A percentile compares a stretch with the other conserved stretches of the same genome.
Evolutionary conservation across 2,329 filamentous ascomycete genomes (phyloP).

Genomic region (Blastomyces gilchristii): DNA sequence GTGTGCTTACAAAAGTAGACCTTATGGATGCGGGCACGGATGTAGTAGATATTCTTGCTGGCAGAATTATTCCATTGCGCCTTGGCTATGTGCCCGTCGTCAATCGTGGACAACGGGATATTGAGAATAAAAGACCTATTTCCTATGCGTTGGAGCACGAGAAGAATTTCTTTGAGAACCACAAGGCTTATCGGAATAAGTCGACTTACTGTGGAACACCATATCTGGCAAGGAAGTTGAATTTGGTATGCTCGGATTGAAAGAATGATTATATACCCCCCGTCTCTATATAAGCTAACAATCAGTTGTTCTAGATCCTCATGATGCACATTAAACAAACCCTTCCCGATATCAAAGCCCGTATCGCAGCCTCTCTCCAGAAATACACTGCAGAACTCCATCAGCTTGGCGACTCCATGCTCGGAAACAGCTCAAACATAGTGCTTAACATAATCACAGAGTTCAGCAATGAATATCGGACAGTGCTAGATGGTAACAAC

Average conservation of each 20-base stretch:
- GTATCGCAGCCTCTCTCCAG: constrained; percentile 84
- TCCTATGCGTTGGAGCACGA: constrained; percentile 83
- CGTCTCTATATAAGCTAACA: constrained; percentile 6
- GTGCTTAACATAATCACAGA: constrained; percentile 98
- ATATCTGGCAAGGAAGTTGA: constrained; percentile 91
- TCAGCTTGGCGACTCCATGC: constrained; percentile 80
- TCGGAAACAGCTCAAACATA: constrained; percentile 93
- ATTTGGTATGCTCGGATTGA: constrained; percentile 49
- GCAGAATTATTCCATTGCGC: constrained; percentile 88
- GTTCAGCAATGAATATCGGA: constrained; percentile 95
- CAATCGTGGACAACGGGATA: constrained; percentile 94
- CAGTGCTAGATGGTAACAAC: constrained; percentile 91
- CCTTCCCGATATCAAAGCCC: constrained; percentile 92
- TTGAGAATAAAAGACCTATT: constrained; percentile 96
- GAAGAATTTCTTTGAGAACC: constrained; percentile 95
- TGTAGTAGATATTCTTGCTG: constrained; percentile 95
- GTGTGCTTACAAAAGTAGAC: constrained; percentile 97
- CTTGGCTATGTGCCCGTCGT: constrained; percentile 96
- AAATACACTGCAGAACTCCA: constrained; percentile 80
- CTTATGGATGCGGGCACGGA: constrained; percentile 98
- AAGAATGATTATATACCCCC: not conserved
- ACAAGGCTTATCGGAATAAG: constrained; percentile 98
- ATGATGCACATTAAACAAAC: constrained; percentile 99
- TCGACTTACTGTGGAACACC: constrained; percentile 96
- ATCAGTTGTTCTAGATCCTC: constrained; percentile 51